Percentiles rank a stretch among this genome's conserved stretches.
phyloP scores from a whole-genome alignment of 257 asterid genomes.

The Mitragyna speciosa region DNA sequence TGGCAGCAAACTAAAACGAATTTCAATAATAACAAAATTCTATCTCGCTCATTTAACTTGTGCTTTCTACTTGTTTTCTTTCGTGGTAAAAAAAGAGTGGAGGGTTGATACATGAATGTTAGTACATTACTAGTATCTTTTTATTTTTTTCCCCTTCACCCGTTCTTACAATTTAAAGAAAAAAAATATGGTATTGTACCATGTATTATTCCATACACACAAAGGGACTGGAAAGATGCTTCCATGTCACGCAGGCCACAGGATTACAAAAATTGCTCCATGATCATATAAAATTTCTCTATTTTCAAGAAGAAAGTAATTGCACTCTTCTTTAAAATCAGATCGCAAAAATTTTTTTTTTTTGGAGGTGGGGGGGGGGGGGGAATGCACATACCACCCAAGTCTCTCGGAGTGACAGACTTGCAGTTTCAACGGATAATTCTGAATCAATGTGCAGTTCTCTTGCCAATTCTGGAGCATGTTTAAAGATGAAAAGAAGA shows the following conservation, averaged over 20 bases:
- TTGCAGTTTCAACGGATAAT: constrained; percentile 48
- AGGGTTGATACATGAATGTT: background rate
- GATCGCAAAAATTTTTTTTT: background rate
- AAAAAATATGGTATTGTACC: background rate
- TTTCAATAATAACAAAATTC: background rate
- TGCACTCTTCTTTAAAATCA: constrained; percentile 1
- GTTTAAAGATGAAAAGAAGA: constrained; percentile 77
- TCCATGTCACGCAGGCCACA: background rate
- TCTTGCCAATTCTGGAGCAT: constrained; percentile 74
- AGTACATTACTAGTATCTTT: background rate
- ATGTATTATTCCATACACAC: background rate
- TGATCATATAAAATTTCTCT: background rate
- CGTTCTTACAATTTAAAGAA: background rate
- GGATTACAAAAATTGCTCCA: too few species aligned
- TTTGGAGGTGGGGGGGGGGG: background rate
- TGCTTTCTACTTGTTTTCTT: background rate
- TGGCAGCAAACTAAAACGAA: background rate
- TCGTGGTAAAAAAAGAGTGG: background rate
- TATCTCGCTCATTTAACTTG: background rate
- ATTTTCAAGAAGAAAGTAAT: background rate
- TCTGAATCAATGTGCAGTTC: constrained; percentile 55
- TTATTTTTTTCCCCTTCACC: background rate
- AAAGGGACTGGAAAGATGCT: background rate
- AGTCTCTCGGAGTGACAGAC: constrained; percentile 49
- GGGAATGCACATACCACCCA: constrained; percentile 67